Conservation (phyloP, 1,139 yeast genomes). For the Pichia sp. region DNA sequence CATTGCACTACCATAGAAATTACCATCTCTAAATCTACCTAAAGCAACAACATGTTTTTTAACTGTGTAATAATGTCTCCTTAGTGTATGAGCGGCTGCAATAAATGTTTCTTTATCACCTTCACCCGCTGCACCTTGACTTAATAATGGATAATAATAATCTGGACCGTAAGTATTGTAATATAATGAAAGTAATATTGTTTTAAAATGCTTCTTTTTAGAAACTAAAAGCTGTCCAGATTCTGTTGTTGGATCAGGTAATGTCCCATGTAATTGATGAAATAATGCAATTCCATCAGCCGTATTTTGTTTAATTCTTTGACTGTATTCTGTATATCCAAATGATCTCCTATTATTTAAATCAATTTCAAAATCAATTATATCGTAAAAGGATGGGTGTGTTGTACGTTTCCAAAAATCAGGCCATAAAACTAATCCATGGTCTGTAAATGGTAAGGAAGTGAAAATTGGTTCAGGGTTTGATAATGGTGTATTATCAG, state of each 20-base stretch:
- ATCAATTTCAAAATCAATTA: conserved; percentile 39
- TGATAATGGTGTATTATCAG: conserved; percentile 61
- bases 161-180: conserved; percentile 77
- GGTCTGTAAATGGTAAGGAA: conserved; percentile 30
- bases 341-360: conserved; percentile 28
- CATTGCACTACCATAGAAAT: conserved; percentile 52
- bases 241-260: conserved; percentile 78
- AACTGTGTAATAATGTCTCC: conserved; percentile 63
- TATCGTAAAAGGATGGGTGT: conserved; percentile 52
- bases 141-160: conserved; percentile 73
- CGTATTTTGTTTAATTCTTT: conserved; percentile 37
- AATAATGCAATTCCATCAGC: conserved; percentile 44
- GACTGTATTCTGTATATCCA: conserved; percentile 28
- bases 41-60: conserved; percentile 32
- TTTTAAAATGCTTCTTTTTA: conserved; percentile 57
- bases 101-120: conserved; percentile 88
- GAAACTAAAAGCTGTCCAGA: conserved; percentile 75
- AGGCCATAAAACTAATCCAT: conserved; percentile 47
- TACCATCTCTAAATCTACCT: conserved; percentile 31
- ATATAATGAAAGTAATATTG: conserved; percentile 62
- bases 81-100: conserved; percentile 66
- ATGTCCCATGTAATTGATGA: conserved; percentile 62
- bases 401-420: conserved; percentile 44
- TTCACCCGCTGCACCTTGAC: conserved; percentile 83
- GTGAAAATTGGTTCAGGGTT: conserved; percentile 48